Base-by-base conservation (phyloP, 306 rosid genomes). In the Castanea crenata region DNA sequence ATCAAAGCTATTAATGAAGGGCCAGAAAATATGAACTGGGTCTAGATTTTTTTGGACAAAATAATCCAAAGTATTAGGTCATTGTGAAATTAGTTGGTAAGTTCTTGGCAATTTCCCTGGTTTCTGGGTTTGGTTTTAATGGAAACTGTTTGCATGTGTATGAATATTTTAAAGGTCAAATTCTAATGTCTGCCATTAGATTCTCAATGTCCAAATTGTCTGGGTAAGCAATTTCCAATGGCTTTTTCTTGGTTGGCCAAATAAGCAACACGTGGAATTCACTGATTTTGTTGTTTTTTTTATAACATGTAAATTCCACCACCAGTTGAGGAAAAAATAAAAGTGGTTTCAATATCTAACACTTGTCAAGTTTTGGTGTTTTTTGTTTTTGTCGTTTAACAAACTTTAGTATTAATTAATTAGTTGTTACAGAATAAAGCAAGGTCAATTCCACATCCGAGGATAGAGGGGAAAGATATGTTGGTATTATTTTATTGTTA, bases 21-120 rank as follows among this genome's bases (percentile, higher is more conserved):
- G 20, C 10, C 69, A 15, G 1, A 63, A 27, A 27, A 19, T 5
- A 14, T 29, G 16, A 2, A 4, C 8, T 35, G 14, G 7, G 69
- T 27, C 38, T 0, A 2, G 0, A 62, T 62, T 13, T 27, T 27
- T 21, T 29, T 32, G 6, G 6, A 13, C 14, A 0, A 62, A 27
- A 3, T 0, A 25, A 12, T 9, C 12, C 38, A 5, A 25, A 25
- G 38, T 1, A 0, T 29, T 1, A 4, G 35, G 7, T 25, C 44
- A 27, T 67, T 41, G 10, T 21, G 75, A 76, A 69, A 69, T 20
- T 15, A 19, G 5, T 51, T 29, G 31, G 76, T 10, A 78, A 70
- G 63, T 81, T 75, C 83, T 38, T 46, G 74, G 86, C 61, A 85
- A 67, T 31, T 75, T 85, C 81, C 21, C 20, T 3, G 10, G 11